Conservation (phyloP, 73 alveolate genomes). For the Blepharisma japonicum region DNA sequence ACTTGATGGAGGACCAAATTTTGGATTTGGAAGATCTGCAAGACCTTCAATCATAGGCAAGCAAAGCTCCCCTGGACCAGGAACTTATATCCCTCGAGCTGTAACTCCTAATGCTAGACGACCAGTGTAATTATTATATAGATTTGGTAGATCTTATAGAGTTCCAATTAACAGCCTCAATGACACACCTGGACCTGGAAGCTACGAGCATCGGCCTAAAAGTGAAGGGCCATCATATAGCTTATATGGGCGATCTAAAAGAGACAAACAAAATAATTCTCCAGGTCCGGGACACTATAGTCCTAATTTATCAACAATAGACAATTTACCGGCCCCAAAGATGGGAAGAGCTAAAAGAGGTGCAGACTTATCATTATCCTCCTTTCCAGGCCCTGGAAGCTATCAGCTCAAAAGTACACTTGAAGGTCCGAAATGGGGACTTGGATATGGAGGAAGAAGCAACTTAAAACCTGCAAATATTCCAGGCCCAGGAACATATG, state of each 20-base stretch:
- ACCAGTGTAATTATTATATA: background rate
- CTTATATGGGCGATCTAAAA: background rate
- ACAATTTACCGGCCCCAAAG: background rate
- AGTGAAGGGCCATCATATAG: background rate
- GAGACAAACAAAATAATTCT: background rate
- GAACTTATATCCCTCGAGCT: background rate
- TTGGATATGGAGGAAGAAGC: background rate
- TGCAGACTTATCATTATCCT: background rate
- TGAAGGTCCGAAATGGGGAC: constrained; percentile 24
- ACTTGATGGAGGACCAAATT: background rate
- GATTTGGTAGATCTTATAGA: constrained; percentile 16
- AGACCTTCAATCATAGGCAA: background rate
- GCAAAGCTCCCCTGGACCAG: constrained; percentile 19
- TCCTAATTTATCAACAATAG: constrained; percentile 7
- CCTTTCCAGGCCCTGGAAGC: constrained; percentile 26
- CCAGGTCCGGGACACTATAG: constrained; percentile 22
- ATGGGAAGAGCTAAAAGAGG: constrained; percentile 4
- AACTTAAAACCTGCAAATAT: no score
- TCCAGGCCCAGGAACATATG: constrained; percentile 28
- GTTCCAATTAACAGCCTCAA: background rate
- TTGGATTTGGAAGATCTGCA: background rate
- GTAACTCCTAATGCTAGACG: background rate
- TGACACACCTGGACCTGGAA: constrained; percentile 25
- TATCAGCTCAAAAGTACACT: background rate
- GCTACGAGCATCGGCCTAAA: background rate